Evolutionary conservation across 768 basidiomycete species (phyloP), one percentile per base, ranked within the genome.

Genomic region (Phylloporus sp.): DNA sequence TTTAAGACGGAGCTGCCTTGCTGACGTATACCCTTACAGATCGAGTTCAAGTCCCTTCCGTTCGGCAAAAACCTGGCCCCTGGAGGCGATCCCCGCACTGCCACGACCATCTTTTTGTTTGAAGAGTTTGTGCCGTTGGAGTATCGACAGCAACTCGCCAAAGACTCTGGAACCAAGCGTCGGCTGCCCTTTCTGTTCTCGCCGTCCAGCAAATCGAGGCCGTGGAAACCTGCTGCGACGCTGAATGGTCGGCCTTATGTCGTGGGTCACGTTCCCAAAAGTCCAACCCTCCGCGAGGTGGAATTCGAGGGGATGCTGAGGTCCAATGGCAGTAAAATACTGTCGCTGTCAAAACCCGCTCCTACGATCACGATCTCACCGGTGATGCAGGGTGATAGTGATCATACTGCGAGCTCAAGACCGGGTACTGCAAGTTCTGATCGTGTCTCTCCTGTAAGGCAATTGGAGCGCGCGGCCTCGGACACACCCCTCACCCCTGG

Each of bases 61-160:
- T 26, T 75, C 53, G 43, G 62, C 38, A 57, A 55, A 37, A 33
- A 22, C 5, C n/a, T 49, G 13, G 1, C 57, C 32, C 49, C 40
- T 3, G 59, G 60, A 5, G 51, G 57, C 3, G 89, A 93, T 60
- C 89, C 89, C 0, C 77, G 92, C n/a, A 84, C 79, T 1, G 71
- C 81, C 1, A 73, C 80, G 0, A 77, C 82, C 0, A 78, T 90
- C 38, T 77, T 96, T 42, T 69, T 97, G 6, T 94, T 91, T 53
- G 93, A 99, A 67, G 96, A 98, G 65, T 88, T 90, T 45, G 91
- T 99, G 4, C 95, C 94, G 1, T 69, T 79, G 31, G 93, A 92
- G 61, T 92, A 91, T 58, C 75, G 88, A 5, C 81, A 87, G 36
- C 83, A 89, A 54, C 75, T 94, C 6, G 79, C 68, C 5, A 66